phyloP scores from a whole-genome alignment of 345 rosid species.

The Lepidium aucheri region DNA sequence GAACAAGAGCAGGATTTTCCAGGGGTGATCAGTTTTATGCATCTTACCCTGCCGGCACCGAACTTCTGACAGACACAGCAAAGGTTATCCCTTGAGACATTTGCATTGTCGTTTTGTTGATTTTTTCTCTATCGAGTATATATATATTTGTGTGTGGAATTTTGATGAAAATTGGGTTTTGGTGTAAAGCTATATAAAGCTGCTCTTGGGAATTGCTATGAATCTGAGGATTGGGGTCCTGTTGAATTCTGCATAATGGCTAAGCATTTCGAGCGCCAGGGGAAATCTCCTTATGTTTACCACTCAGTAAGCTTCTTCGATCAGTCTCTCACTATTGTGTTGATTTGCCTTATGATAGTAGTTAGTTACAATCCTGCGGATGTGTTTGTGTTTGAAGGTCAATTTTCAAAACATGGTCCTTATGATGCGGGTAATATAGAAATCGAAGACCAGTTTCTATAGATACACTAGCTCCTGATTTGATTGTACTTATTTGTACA shows the following conservation, averaged over 20 bases:
- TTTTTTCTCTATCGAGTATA: background rate
- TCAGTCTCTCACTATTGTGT: background rate
- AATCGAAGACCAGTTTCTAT: background rate
- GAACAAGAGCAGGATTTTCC: conserved; percentile 85
- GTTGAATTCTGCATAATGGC: conserved; percentile 72
- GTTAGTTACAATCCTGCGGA: background rate
- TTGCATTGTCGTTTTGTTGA: background rate
- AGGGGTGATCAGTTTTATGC: conserved; percentile 88
- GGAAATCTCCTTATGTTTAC: conserved; percentile 82
- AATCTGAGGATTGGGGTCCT: conserved; percentile 82
- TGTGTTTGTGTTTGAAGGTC: background rate
- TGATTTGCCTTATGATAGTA: background rate
- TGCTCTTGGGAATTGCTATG: conserved; percentile 83
- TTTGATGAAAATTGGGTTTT: conserved; percentile 2
- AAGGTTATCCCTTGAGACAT: conserved; percentile 36
- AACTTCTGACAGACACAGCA: conserved; percentile 67
- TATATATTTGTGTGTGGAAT: background rate
- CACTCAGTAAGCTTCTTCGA: conserved; percentile 52
- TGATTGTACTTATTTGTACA: background rate
- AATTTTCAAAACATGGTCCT: background rate
- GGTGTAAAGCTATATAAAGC: conserved; percentile 66
- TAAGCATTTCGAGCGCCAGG: conserved; percentile 93
- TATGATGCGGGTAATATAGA: background rate
- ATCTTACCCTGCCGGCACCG: conserved; percentile 91
- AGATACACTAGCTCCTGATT: background rate